Evolutionary conservation across 805 yeast genomes (phyloP).

Genomic region (Candida ulmi): DNA sequence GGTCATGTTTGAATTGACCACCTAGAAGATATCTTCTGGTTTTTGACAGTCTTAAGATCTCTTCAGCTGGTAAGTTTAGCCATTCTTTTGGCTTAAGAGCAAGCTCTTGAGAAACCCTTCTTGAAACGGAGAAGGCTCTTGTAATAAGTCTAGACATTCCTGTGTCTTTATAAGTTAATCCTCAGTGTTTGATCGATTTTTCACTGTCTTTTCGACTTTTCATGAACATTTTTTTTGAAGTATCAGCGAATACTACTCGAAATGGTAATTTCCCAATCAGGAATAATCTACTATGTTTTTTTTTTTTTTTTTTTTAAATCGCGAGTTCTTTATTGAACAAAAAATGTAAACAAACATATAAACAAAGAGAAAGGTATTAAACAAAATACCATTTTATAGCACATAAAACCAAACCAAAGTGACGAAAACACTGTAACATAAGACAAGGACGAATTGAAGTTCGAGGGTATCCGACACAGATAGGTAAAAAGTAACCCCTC

Average conservation of each 20-base stretch:
- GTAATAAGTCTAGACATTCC: constrained; percentile 6
- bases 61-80: constrained; percentile 62
- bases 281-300: too few species aligned
- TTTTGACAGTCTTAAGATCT: constrained; percentile 54
- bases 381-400: not conserved
- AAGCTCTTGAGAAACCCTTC: constrained; percentile 18
- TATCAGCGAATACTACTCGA: not conserved
- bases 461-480: not conserved
- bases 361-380: too few species aligned
- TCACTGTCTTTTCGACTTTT: too few species aligned
- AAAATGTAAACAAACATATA: too few species aligned
- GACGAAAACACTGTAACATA: not conserved
- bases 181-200: too few species aligned
- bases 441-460: not conserved
- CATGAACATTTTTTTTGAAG: not conserved
- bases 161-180: too few species aligned
- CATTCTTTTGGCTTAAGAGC: constrained; percentile 63
- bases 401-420: constrained; percentile 3
- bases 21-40: constrained; percentile 54
- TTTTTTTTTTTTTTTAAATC: too few species aligned
- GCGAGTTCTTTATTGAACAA: too few species aligned
- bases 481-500: not conserved
- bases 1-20: constrained; percentile 40
- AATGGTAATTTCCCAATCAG: not conserved
- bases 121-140: constrained; percentile 14